These are phyloP conservation scores for Acacia melanoxylon DNA, from an alignment of 306 rosid genomes.

Conservation along the genomic window DNA sequence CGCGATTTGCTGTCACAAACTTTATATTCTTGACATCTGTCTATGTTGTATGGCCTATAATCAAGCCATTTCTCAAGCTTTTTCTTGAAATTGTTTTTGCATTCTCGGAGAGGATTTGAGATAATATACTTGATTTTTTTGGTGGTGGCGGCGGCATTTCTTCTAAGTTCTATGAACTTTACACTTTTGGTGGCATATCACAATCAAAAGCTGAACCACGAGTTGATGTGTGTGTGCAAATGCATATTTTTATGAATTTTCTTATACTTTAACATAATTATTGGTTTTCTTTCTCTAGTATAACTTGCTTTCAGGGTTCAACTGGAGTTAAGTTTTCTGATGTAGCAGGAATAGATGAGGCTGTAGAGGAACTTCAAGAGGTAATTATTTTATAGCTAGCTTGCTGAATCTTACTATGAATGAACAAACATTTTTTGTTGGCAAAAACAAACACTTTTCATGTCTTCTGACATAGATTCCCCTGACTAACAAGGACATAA, in stretches of 20 bases:
- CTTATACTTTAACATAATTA: constrained; percentile 22
- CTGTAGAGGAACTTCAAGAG: constrained; percentile 98
- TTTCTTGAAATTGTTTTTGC: constrained; percentile 56
- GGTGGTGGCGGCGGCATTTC: constrained; percentile 61
- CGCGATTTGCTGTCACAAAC: constrained; percentile 88
- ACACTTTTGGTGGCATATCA: constrained; percentile 72
- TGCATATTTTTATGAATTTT: constrained; percentile 30
- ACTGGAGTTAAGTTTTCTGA: constrained; percentile 89
- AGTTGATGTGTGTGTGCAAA: constrained; percentile 73
- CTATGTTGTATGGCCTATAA: constrained; percentile 79
- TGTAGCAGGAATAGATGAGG: constrained; percentile 98
- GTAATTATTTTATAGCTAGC: constrained; percentile 40
- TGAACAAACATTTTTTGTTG: not conserved
- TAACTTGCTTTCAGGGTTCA: constrained; percentile 72
- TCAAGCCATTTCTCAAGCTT: constrained; percentile 70
- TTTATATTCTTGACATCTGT: constrained; percentile 56
- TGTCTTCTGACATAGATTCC: not conserved
- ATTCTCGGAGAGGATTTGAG: constrained; percentile 74
- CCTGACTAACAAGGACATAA: not conserved
- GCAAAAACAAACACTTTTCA: not conserved
- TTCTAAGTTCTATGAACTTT: constrained; percentile 65
- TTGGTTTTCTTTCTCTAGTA: constrained; percentile 33
- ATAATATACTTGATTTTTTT: constrained; percentile 58
- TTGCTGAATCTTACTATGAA: constrained; percentile 11
- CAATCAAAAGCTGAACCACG: constrained; percentile 99